Evolutionary conservation across 495 filamentous ascomycete genomes (phyloP).

Genomic region (Tuber umbilicatum): DNA sequence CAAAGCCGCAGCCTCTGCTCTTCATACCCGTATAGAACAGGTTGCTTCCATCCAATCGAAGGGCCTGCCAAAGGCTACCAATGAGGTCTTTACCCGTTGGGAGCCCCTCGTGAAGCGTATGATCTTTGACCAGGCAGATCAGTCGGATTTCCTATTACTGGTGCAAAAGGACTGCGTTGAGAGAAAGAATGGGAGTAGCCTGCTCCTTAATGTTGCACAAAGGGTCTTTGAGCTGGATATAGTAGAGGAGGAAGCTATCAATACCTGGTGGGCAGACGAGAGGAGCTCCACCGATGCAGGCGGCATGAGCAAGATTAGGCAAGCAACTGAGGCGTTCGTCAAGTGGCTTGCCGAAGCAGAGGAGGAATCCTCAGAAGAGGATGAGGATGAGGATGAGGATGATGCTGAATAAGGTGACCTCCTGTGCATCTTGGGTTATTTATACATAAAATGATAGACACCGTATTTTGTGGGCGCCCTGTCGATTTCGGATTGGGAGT

Average conservation of each 20-base stretch:
- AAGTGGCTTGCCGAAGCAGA: constrained; percentile 79
- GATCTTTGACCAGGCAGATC: constrained; percentile 57
- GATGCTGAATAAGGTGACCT: constrained; percentile 12
- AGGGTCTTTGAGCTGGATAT: constrained; percentile 78
- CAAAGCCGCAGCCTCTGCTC: constrained; percentile 73
- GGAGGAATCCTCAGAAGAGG: constrained; percentile 71
- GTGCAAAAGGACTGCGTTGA: constrained; percentile 71
- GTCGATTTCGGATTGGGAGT: not conserved
- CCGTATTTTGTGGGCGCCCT: not conserved
- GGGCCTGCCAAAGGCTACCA: constrained; percentile 46
- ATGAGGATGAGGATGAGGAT: constrained; percentile 49
- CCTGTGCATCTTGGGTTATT: not conserved
- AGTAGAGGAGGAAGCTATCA: constrained; percentile 78
- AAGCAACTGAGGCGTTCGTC: constrained; percentile 68
- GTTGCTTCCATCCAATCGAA: constrained; percentile 55
- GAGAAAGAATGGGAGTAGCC: constrained; percentile 49
- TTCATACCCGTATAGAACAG: constrained; percentile 71
- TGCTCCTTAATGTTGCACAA: constrained; percentile 70
- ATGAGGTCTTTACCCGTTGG: constrained; percentile 50
- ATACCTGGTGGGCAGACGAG: constrained; percentile 79
- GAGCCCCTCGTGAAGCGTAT: constrained; percentile 47
- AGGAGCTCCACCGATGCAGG: constrained; percentile 54
- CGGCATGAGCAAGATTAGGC: constrained; percentile 62
- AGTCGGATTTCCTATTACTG: constrained; percentile 75
- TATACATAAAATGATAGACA: not conserved